Evolutionary conservation across 495 filamentous ascomycete species (phyloP).

Genomic region (Pyronema omphalodes): DNA sequence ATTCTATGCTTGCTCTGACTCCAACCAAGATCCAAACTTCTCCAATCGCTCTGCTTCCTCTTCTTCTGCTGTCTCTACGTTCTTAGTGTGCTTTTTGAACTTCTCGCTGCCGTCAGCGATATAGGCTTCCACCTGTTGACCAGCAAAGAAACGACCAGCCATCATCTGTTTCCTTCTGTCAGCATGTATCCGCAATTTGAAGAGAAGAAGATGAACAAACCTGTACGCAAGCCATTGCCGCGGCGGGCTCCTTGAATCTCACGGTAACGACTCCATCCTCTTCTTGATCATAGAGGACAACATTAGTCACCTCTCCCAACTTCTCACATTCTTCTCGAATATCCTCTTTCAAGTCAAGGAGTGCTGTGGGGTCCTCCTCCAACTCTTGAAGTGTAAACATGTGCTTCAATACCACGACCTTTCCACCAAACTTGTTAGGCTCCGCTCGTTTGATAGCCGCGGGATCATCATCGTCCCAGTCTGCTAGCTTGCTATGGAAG

Average conservation of each 20-base stretch:
- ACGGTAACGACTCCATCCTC: conserved; percentile 75
- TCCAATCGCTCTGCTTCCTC: conserved; percentile 28
- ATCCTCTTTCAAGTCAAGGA: conserved; percentile 86
- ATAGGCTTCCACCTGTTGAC: conserved; percentile 55
- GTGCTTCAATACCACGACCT: conserved; percentile 72
- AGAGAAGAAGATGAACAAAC: conserved; percentile 23
- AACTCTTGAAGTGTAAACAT: conserved; percentile 87
- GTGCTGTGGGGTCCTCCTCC: conserved; percentile 60
- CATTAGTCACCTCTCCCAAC: conserved; percentile 74
- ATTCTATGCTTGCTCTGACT: conserved; percentile 2
- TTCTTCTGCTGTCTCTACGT: conserved; percentile 27
- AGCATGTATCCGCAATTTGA: not conserved
- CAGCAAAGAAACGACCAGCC: conserved; percentile 65
- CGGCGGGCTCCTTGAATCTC: conserved; percentile 47
- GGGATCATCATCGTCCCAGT: conserved; percentile 84
- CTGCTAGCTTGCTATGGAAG: conserved; percentile 54
- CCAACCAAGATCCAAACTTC: conserved; percentile 24
- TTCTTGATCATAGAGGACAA: conserved; percentile 77
- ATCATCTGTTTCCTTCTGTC: conserved; percentile 35
- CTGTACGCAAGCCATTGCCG: conserved; percentile 54
- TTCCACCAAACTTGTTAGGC: conserved; percentile 46
- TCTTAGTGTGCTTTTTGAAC: conserved; percentile 49
- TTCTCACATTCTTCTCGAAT: conserved; percentile 79
- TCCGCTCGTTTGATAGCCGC: conserved; percentile 28
- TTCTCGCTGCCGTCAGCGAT: conserved; percentile 56